These are phyloP conservation scores for Drechslerella dactyloides DNA, from an alignment of 2,329 filamentous ascomycete species.

Conservation along the genomic window DNA sequence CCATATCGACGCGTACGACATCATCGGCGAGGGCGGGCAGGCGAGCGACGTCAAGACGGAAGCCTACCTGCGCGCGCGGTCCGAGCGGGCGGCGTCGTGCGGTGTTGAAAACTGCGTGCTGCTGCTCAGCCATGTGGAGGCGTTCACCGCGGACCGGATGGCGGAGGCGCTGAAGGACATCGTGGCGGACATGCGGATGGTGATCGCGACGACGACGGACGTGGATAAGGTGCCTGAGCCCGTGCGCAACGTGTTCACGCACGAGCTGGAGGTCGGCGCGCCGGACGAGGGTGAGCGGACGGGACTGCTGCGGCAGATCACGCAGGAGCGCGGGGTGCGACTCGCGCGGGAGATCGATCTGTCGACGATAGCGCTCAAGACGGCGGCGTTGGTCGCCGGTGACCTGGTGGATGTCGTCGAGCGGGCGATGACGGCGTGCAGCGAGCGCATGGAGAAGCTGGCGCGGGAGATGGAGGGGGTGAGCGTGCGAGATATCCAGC, in stretches of 20 bases:
- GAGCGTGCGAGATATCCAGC: conserved; percentile 80
- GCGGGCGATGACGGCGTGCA: conserved; percentile 78
- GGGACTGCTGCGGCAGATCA: conserved; percentile 78
- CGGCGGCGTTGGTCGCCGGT: conserved; percentile 90
- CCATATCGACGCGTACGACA: conserved; percentile 87
- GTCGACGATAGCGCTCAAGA: conserved; percentile 86
- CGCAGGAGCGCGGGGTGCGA: conserved; percentile 76
- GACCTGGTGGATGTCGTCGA: conserved; percentile 95
- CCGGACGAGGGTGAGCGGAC: conserved; percentile 92
- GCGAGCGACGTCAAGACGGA: conserved; percentile 94
- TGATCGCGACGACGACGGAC: conserved; percentile 93
- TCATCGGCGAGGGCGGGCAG: conserved; percentile 86
- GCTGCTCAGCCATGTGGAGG: conserved; percentile 87
- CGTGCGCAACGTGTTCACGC: conserved; percentile 87
- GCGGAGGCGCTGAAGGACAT: conserved; percentile 81
- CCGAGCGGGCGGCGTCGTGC: conserved; percentile 86
- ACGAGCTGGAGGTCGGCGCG: conserved; percentile 90
- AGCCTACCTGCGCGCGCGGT: conserved; percentile 82
- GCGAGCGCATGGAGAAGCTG: conserved; percentile 75
- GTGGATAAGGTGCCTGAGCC: conserved; percentile 87
- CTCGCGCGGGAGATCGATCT: conserved; percentile 84
- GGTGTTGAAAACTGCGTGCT: conserved; percentile 82
- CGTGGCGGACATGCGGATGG: conserved; percentile 75
- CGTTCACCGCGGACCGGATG: conserved; percentile 88
- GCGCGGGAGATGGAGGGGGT: conserved; percentile 64